Base-by-base conservation (phyloP, 371 early-diverging fungal genomes). In the Neoconidiobolus thromboides region DNA sequence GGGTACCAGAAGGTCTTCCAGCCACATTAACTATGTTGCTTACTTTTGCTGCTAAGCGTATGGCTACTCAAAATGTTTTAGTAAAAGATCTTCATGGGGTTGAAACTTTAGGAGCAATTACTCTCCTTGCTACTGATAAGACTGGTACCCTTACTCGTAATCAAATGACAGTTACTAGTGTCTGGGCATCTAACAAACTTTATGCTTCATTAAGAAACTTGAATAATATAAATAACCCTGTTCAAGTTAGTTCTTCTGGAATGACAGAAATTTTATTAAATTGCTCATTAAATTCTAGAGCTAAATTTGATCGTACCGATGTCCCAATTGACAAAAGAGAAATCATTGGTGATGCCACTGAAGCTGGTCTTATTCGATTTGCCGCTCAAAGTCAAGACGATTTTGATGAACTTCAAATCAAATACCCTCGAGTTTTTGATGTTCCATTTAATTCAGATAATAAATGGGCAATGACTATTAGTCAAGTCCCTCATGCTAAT, bases 391-490 rank as follows among this genome's bases (percentile, higher is more conserved):
- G 83, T 9, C 50, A 63, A 36, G 74, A 81, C 61, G 81, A 81
- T 62, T 82, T 80, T 65, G 93, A 93, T 65, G 63, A 68, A 46
- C 44, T 83, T 49, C 61, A 63, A 38, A 77, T 78, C 47, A 44
- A 64, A 46, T 81, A 77, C 62, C 86, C 89, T 55, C 92, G 90
- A 68, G 87, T 91, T 60, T 86, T 90, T 69, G 95, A 94, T 66
- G 82, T 96, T n/a, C 96, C 96, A 10, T 94, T 96, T 78, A 94
- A 89, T 75, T 87, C 89, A 9, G 81, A 82, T 46, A 93, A 83
- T 96, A 96, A 96, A 71, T 91, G 89, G 91, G 82, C 82, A 55
- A 73, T 95, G 76, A 78, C 91, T 2, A 85, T 96, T 60, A 88
- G 91, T 67, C 62, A 73, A 57, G 76, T 78, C 64, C 64, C 65